phyloP scores from a whole-genome alignment of 176 grass and related monocot species.

The Triticum turgidum region DNA sequence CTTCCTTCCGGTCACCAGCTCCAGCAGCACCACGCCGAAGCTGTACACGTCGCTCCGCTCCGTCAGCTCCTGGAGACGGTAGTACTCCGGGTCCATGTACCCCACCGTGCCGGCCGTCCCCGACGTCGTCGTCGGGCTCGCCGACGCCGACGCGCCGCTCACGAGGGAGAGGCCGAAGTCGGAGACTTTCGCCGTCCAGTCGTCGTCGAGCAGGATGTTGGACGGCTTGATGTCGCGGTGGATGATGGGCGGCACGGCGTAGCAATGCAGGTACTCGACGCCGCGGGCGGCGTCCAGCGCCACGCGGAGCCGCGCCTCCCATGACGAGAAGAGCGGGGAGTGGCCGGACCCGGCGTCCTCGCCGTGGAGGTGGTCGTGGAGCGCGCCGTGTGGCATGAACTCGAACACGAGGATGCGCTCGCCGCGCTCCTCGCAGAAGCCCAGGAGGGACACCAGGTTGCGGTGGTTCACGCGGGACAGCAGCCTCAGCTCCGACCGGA shows the following conservation, averaged over 20 bases:
- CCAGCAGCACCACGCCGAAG: slow-evolving; percentile 87
- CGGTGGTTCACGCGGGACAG: slow-evolving; percentile 85
- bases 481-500: slow-evolving; percentile 67
- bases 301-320: slow-evolving; percentile 62
- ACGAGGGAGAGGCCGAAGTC: slow-evolving; percentile 89
- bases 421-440: slow-evolving; percentile 70
- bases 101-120: slow-evolving; percentile 77
- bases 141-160: neutral
- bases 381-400: slow-evolving; percentile 78
- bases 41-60: slow-evolving; percentile 94
- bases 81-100: slow-evolving; percentile 98
- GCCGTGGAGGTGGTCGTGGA: slow-evolving; percentile 83
- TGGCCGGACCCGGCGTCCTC: neutral
- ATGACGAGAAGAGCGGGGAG: slow-evolving; percentile 70
- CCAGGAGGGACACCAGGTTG: slow-evolving; percentile 75
- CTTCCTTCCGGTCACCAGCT: slow-evolving; percentile 80
- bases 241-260: slow-evolving; percentile 89
- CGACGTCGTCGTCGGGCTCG: slow-evolving; percentile 3
- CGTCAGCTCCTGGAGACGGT: slow-evolving; percentile 75
- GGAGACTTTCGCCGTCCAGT: slow-evolving; percentile 92
- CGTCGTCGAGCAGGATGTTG: slow-evolving; percentile 82
- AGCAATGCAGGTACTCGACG: slow-evolving; percentile 92
- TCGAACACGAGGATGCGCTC: slow-evolving; percentile 84
- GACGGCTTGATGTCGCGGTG: slow-evolving; percentile 96
- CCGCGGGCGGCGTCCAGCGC: slow-evolving; percentile 90